Conservation (phyloP, 495 filamentous ascomycete genomes). For the Margaritispora aquatica region DNA sequence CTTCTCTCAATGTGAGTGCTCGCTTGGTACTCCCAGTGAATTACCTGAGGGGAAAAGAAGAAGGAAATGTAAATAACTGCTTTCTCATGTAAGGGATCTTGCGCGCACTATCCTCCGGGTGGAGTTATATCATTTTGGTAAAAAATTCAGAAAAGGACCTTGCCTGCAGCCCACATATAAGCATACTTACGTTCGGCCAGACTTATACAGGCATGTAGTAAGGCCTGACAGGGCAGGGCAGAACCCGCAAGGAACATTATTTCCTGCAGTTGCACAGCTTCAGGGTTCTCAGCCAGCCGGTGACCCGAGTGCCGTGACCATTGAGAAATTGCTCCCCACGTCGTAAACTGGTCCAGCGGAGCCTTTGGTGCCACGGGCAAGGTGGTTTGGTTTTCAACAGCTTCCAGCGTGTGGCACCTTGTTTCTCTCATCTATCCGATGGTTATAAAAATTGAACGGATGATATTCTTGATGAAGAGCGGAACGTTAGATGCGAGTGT, state of each 20-base stretch:
- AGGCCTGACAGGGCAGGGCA: background rate
- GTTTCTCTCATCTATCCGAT: background rate
- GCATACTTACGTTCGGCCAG: too few species aligned
- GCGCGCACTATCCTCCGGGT: too few species aligned
- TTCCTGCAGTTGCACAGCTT: background rate
- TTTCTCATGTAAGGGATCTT: too few species aligned
- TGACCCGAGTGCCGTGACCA: slow-evolving; percentile 7
- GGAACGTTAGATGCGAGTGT: too few species aligned
- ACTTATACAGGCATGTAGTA: background rate
- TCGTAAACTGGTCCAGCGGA: background rate
- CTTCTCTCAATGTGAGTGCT: too few species aligned
- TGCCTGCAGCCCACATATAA: too few species aligned
- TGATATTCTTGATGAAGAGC: background rate
- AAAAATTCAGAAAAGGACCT: too few species aligned
- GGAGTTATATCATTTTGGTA: too few species aligned
- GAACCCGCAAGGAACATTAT: background rate
- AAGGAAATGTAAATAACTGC: too few species aligned
- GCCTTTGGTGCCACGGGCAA: background rate
- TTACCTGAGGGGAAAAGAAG: too few species aligned
- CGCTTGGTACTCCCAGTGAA: too few species aligned
- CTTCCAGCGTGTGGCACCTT: background rate
- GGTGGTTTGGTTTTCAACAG: background rate
- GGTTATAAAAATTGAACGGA: background rate
- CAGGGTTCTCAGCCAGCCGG: slow-evolving; percentile 1
- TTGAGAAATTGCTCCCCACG: background rate